Evolutionary conservation across 306 rosid genomes (phyloP), one percentile per base, ranked within the genome.

Genomic region (Rosa multiflora): DNA sequence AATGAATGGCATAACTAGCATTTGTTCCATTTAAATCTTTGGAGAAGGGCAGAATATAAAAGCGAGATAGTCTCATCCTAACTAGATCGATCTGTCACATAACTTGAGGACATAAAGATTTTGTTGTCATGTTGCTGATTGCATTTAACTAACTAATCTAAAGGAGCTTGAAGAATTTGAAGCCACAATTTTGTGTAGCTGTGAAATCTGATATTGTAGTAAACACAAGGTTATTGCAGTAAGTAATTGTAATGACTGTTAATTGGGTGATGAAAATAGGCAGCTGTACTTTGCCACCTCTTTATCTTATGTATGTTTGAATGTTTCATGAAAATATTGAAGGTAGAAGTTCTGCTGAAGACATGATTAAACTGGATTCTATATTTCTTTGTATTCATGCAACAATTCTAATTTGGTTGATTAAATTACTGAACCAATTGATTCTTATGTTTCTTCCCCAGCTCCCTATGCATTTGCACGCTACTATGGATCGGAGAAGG

Each of bases 401-500:
- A 12, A 63, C 43, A 64, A 18, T 32, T 66, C 70, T 37, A 6
- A 15, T 37, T 26, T 70, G 40, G 40, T 48, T 26, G 58, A 47
- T 46, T 11, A 13, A 26, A 26, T 26, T 26, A 12, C 52, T 70
- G 58, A 26, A 46, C 8, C 26, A 35, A 51, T 32, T 72, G 26
- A 3, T 58, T 58, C 10, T 35, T 13, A 70, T 74, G 12, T 52
- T 72, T 29, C 2, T 61, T 20, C 18, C 61, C 42, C 80, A 87
- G 89, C 88, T 87, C 5, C 91, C 93, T 56, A 89, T 74, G 82
- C 83, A 53, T 78, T 80, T 18, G 84, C 88, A 63, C 79, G 82
- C 47, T 83, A 87, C 77, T 80, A 75, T 53, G 88, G 82, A 8
- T 63, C 78, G 84, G 87, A 87, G 82, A 87, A 76, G 73, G 93